Conservation (phyloP, 208 protist genomes). For the Phytomonas sp. region DNA sequence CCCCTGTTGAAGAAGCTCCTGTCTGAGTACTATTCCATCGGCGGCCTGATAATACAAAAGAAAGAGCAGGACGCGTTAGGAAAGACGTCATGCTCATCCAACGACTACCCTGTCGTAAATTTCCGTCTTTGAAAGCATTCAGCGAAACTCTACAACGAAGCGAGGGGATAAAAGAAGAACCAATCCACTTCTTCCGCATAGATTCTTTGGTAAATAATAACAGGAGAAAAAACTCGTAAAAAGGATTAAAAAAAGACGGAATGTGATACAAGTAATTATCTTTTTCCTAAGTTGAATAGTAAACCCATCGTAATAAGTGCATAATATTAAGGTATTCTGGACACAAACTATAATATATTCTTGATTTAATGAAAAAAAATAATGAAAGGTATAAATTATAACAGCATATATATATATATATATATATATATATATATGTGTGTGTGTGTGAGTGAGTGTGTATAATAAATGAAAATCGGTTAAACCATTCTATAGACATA, state of each 20-base stretch:
- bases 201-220: too few relatives aligned
- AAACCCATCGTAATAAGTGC: neutral
- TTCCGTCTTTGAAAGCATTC: too few relatives aligned
- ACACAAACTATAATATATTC: constrained; percentile 7
- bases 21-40: too few relatives aligned
- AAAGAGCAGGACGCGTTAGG: too few relatives aligned
- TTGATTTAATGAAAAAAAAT: constrained; percentile 1
- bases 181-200: too few relatives aligned
- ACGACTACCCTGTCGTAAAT: too few relatives aligned
- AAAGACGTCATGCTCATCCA: too few relatives aligned
- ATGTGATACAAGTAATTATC: neutral
- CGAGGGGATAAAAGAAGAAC: constrained; percentile 3
- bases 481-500: constrained; percentile 4
- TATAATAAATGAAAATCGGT: too few relatives aligned
- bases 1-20: too few relatives aligned
- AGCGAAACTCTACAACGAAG: constrained; percentile 6
- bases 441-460: constrained; percentile 5
- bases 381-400: constrained; percentile 6
- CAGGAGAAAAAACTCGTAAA: constrained; percentile 4
- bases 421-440: constrained; percentile 8
- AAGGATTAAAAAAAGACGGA: neutral
- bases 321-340: constrained; percentile 3
- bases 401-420: constrained; percentile 10
- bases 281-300: constrained; percentile 3
- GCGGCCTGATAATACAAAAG: too few relatives aligned